These are phyloP conservation scores for Diaporthe sp. DNA, from an alignment of 2,329 filamentous ascomycete genomes.

Conservation along the genomic window DNA sequence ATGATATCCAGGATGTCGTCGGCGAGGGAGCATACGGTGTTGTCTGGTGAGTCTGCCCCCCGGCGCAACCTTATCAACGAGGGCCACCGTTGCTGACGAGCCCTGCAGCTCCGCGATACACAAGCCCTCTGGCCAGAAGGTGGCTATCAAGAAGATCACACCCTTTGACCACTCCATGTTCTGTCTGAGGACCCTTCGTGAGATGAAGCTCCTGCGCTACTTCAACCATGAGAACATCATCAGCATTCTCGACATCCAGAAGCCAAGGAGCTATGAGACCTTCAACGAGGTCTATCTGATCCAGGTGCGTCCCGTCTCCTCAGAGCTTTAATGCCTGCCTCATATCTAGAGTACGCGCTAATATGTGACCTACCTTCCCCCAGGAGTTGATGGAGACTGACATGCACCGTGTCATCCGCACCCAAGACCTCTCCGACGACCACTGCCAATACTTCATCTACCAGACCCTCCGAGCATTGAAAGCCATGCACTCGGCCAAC, in stretches of 20 bases:
- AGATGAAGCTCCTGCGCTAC: constrained; percentile 99
- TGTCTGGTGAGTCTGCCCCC: constrained; percentile 81
- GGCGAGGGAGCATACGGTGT: constrained; percentile 98
- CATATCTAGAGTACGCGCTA: neutral
- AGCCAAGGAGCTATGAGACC: constrained; percentile 93
- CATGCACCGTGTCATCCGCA: constrained; percentile 99
- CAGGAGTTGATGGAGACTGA: constrained; percentile 99
- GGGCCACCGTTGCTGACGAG: constrained; percentile 11
- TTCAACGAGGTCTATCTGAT: constrained; percentile 99
- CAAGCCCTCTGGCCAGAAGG: constrained; percentile 98
- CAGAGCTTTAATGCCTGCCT: neutral
- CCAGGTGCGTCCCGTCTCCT: constrained; percentile 74
- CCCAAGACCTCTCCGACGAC: constrained; percentile 97
- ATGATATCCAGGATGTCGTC: constrained; percentile 99
- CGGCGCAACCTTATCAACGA: neutral
- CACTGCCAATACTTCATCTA: constrained; percentile 99
- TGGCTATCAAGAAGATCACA: constrained; percentile 99
- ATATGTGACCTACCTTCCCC: neutral
- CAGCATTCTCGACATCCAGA: constrained; percentile 98
- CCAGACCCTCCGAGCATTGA: constrained; percentile 95
- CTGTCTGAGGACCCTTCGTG: constrained; percentile 93
- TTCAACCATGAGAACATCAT: constrained; percentile 99
- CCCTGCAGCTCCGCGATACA: constrained; percentile 87
- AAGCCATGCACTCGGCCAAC: constrained; percentile 99
- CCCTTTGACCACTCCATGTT: constrained; percentile 99